A percentile compares a stretch with the other conserved stretches of the same genome.
phyloP scores from a whole-genome alignment of 495 filamentous ascomycete species.

The Venustampulla echinocandica region DNA sequence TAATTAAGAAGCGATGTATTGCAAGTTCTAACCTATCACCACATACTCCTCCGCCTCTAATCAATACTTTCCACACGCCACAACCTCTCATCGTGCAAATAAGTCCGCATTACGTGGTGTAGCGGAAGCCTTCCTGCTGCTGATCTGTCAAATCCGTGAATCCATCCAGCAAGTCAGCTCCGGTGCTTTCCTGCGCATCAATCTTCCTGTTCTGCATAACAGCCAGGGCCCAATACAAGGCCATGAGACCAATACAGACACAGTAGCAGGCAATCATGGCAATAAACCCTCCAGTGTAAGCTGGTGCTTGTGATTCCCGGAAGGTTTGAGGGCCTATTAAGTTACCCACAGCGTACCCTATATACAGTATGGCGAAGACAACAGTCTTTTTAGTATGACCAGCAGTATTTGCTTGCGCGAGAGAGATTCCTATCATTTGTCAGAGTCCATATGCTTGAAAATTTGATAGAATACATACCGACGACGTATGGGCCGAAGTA shows the following conservation, averaged over 20 bases:
- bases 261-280: constrained; percentile 42
- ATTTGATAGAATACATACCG: constrained; percentile 19
- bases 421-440: neutral
- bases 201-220: constrained; percentile 19
- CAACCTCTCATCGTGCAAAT: too few species aligned
- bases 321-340: constrained; percentile 11
- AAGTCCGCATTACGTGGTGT: too few species aligned
- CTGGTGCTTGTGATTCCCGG: constrained; percentile 10
- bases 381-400: constrained; percentile 11
- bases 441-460: constrained; percentile 12
- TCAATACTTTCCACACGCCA: too few species aligned
- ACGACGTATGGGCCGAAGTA: constrained; percentile 23
- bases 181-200: too few species aligned
- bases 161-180: constrained; percentile 22
- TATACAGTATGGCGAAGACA: constrained; percentile 2
- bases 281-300: constrained; percentile 57
- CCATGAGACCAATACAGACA: constrained; percentile 13
- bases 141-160: constrained; percentile 30
- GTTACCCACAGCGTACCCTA: constrained; percentile 6
- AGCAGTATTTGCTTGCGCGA: constrained; percentile 11
- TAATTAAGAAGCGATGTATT: too few species aligned
- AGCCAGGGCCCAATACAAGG: constrained; percentile 18
- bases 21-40: too few species aligned
- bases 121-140: constrained; percentile 27
- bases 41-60: too few species aligned